Evolutionary conservation across 2,329 filamentous ascomycete species (phyloP), one percentile per base, ranked within the genome.

Genomic region (Calonectria naviculata): DNA sequence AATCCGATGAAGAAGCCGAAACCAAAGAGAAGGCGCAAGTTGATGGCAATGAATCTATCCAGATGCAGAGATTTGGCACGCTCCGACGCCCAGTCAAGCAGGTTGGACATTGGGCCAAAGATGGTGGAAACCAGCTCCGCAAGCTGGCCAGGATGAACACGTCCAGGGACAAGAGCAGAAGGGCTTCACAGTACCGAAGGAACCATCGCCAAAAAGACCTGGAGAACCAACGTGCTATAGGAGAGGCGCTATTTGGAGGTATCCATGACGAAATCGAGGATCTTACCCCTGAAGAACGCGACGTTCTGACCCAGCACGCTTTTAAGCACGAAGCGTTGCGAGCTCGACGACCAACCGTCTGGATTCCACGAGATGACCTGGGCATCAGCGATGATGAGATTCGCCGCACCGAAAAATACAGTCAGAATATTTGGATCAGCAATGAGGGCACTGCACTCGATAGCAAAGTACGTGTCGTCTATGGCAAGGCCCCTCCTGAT

Each of bases 251-350:
- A 3, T 99, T 95, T 81, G 93, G 94, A 26, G 94, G 94, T 5
- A 94, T 95, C 78, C 92, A 96, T 75, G 96, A 98, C 79, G 95
- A 98, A 85, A 92, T 99, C 73, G 96, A 98, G 82, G 97, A 99
- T 80, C 87, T 99, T 60, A 97, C 94, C 1, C 94, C 95, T 0
- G 94, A 96, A 21, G 95, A 98, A 81, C 90, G 97, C 77, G 95
- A 98, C 80, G 88, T 91, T 69, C 90, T 98, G 44, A 93, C 97
- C 15, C 93, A 93, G 66, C 93, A 95, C 78, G 95, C 96, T 0
- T 99, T 99, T 83, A 93, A 95, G 83, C 97, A 99, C 80, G 92
- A 92, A 38, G 97, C 97, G 0, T 87, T 98, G 42, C 91, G 97
- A 10, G 94, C 95, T 1, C 90, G 93, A 64, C 89, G 95, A 65